These are phyloP conservation scores for Dendrothele bispora DNA, from an alignment of 768 basidiomycete species.

Conservation along the genomic window DNA sequence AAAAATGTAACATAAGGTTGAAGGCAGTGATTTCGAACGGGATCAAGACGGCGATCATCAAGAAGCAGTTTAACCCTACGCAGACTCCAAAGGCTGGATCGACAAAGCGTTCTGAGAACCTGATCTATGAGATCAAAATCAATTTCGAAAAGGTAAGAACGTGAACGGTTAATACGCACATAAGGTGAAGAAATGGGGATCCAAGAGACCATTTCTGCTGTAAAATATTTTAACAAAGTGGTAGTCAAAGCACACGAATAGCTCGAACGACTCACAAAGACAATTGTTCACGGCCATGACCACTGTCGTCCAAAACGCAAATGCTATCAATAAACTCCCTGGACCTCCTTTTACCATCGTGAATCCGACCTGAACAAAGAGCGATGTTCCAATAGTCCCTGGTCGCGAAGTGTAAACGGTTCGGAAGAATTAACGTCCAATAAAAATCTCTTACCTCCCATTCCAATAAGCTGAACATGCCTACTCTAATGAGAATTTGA, in stretches of 20 bases:
- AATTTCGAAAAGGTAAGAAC: not conserved
- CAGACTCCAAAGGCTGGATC: conserved; percentile 57
- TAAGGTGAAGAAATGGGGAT: conserved; percentile 79
- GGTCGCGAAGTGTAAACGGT: not conserved
- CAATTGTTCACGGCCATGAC: conserved; percentile 48
- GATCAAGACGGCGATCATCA: conserved; percentile 41
- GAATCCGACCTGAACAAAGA: conserved; percentile 9
- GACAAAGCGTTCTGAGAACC: conserved; percentile 59
- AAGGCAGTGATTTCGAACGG: conserved; percentile 56
- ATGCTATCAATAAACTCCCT: conserved; percentile 50
- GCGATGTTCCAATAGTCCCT: conserved; percentile 8
- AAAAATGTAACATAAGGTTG: conserved; percentile 48
- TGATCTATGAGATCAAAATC: conserved; percentile 33
- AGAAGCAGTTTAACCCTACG: conserved; percentile 57
- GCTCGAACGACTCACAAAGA: conserved; percentile 26
- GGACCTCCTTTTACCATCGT: conserved; percentile 5
- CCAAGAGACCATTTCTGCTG: conserved; percentile 79
- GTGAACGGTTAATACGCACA: conserved; percentile 32
- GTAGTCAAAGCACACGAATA: no score
- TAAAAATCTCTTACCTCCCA: not conserved
- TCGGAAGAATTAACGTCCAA: not conserved
- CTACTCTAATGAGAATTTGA: no score
- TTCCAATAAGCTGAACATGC: conserved; percentile 1
- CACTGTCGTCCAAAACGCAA: conserved; percentile 40
- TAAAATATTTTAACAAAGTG: no score